Evolutionary conservation across 2,329 filamentous ascomycete genomes (phyloP).

Genomic region (Penicillium rolfsii): DNA sequence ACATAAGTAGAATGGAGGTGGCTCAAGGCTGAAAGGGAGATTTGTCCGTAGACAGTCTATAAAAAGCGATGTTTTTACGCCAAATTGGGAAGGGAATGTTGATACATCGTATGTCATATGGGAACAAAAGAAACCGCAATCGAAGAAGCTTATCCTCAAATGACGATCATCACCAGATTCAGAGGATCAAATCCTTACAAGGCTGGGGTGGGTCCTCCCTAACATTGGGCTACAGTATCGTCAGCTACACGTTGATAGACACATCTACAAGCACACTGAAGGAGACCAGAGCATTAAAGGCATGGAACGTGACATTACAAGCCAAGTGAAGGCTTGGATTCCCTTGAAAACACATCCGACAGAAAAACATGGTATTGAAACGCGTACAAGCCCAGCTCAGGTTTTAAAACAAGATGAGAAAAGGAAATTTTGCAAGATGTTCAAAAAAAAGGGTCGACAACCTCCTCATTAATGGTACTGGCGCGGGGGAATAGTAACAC

Average conservation of each 20-base stretch:
- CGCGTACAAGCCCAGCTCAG: conserved; percentile 20
- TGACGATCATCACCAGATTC: not conserved
- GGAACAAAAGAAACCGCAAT: too few species aligned
- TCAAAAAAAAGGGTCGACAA: conserved; percentile 12
- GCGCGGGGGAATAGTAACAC: not conserved
- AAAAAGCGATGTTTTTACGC: too few species aligned
- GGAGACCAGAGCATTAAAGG: conserved; percentile 9
- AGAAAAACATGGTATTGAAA: conserved; percentile 21
- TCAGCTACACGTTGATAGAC: not conserved
- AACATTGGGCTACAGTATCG: not conserved
- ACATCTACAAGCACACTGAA: not conserved
- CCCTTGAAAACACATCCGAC: conserved; percentile 15
- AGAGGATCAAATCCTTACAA: not conserved
- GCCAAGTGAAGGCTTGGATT: conserved; percentile 19
- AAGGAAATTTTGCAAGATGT: conserved; percentile 12
- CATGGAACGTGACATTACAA: conserved; percentile 25
- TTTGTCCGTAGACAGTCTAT: too few species aligned
- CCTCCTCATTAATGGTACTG: conserved; percentile 13
- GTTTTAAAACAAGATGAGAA: conserved; percentile 5
- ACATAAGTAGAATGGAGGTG: not conserved
- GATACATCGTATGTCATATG: too few species aligned
- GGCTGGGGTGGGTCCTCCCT: not conserved
- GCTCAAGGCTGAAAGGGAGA: not conserved
- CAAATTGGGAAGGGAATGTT: not conserved
- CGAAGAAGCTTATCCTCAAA: not conserved